Conservation (phyloP, 2,329 filamentous ascomycete species). For the Myriosclerotinia scirpicola region DNA sequence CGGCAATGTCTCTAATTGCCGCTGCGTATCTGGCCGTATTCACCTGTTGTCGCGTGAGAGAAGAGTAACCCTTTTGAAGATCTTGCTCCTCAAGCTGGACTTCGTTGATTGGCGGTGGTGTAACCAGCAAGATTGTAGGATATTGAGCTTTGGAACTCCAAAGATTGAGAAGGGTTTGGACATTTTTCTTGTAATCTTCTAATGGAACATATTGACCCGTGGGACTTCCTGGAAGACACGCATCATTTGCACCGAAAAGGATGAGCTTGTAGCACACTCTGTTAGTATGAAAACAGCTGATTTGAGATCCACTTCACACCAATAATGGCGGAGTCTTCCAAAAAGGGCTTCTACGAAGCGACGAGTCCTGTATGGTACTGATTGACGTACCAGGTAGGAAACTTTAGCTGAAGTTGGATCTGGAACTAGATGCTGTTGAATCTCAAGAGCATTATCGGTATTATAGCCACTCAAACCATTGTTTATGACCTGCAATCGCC, state of each 20-base stretch:
- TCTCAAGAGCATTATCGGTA: conserved; percentile 68
- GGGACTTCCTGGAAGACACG: conserved; percentile 58
- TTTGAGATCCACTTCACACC: background rate
- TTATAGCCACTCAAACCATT: conserved; percentile 83
- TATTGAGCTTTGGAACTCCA: conserved; percentile 60
- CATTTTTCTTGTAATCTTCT: conserved; percentile 70
- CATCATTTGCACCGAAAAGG: conserved; percentile 90
- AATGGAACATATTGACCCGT: conserved; percentile 76
- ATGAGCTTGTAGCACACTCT: conserved; percentile 44
- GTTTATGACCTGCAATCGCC: conserved; percentile 83
- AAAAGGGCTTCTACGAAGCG: background rate
- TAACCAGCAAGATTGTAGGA: conserved; percentile 73
- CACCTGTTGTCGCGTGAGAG: conserved; percentile 57
- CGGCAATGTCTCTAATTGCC: conserved; percentile 54
- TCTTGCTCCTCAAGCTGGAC: conserved; percentile 41
- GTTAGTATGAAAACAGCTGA: background rate
- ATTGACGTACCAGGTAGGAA: conserved; percentile 54
- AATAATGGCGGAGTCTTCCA: background rate
- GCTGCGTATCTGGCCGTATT: conserved; percentile 63
- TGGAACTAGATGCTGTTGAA: conserved; percentile 70
- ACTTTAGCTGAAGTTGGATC: conserved; percentile 61
- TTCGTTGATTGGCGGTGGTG: conserved; percentile 77
- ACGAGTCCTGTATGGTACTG: background rate
- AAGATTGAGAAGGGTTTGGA: conserved; percentile 71
- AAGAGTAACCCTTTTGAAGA: conserved; percentile 34